Base-by-base conservation (phyloP, 192 early-diverging fungal species). In the Coemansia asiatica region DNA sequence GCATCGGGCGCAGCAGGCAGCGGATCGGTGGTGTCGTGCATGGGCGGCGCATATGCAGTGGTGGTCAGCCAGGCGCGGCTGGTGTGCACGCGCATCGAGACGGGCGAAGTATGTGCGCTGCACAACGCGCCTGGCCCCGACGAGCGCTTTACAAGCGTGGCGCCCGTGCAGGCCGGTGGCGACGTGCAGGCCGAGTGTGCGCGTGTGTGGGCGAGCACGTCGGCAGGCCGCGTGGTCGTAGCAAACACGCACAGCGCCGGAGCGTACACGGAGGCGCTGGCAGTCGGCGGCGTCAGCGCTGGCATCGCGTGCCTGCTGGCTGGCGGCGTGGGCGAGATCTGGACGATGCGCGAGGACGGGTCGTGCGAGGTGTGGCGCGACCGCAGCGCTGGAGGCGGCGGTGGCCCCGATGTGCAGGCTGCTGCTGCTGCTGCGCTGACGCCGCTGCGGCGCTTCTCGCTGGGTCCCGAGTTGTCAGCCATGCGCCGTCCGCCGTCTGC, bases 271-370 rank as follows among this genome's bases (percentile, higher is more conserved):
- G 74, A 72, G 57, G 36, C 23, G 23, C 69, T 81, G 56, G 38
- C 21, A 1, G 55, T 61, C 36, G 38, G 65, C 2, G 62, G 59
- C 19, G 66, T 63, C 2, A 53, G 48, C 4, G 64, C 69, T 4
- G 6, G 28, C 12, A 55, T 81, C 31, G 44, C 68, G 27, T 51
- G 51, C 38, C 58, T 82, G 73, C 57, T 82, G 29, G 21, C 67
- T 5, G 56, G 61, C 15, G 63, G 66, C 25, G 40, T 49, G 15
- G 79, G 74, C 56, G 74, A 72, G 54, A 31, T 82, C 23, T 82
- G 79, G 79, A 76, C 74, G 23, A 22, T 82, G 61, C 74, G 69
- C 53, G 79, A 76, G 47, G 79, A 76, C 48, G 73, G 73, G 21
- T 25, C 68, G 36, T 40, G 68, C 23, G 74, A 76, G 61, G 74